Base-by-base conservation (phyloP, 2,329 filamentous ascomycete species). In the Colletotrichum cordylinicola region DNA sequence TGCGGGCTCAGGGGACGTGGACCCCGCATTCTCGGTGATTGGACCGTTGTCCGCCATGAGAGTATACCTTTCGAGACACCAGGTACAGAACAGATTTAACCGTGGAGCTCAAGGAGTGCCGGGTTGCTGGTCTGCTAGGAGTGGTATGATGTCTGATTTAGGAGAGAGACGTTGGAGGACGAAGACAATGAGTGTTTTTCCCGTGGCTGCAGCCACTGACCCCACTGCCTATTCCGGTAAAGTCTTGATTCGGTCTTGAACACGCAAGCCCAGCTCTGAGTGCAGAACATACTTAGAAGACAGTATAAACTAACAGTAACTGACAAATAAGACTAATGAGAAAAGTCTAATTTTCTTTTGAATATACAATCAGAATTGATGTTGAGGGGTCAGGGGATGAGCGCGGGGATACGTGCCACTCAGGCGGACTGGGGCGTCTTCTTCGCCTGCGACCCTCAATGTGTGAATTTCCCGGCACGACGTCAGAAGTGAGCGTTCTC, bases 21-120 rank as follows among this genome's bases (percentile, higher is more conserved):
- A 52, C 43, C 0, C 43, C 6, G 43, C 43, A 12, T n/a, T 52
- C 43, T 21, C 43, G 3, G n/a, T 52, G n/a, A 52, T 52, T 52
- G 43, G 43, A 52, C n/a, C 43, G 4, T 3, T 2, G 3, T 2
- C 1, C 2, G n/a, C 3, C 43, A 52, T 52, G 43, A 21, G 4
- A 21, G 10, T 21, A 10, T 21, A 52, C 0, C 18, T n/a, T 3
- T 43, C 2, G 8, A 43, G 8, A 10, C 3, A 43, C 18, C 3
- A 8, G 21, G 43, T 21, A 52, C 13, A 52, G 13, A 2, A 0
- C 2, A 21, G 43, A 6, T n/a, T 52, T 4, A 0, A 52, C 2
- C 43, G n/a, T 52, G 10, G 43, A 52, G 7, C 12, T 13, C 43
- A 52, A 21, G 2, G n/a, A 21, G 10, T 21, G n/a, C 43, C 10